Evolutionary conservation across 2,329 filamentous ascomycete species (phyloP).

Genomic region (Leptosphaerulina australis): DNA sequence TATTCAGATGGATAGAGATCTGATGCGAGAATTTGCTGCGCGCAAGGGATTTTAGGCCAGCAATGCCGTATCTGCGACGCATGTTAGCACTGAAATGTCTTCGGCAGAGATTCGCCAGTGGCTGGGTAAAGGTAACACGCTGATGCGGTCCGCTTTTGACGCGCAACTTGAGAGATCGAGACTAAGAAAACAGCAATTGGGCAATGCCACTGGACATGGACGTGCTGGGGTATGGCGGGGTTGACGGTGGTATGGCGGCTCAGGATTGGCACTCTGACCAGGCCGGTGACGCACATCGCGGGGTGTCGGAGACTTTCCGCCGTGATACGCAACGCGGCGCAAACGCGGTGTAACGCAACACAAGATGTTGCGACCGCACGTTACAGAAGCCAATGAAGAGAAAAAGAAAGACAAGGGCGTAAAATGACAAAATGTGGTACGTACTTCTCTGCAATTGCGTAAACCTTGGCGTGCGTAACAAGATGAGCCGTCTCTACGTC

Average conservation of each 20-base stretch:
- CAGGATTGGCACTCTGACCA: constrained; percentile 27
- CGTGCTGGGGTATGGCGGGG: constrained; percentile 11
- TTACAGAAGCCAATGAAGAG: constrained; percentile 21
- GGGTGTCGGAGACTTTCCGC: constrained; percentile 36
- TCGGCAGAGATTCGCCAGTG: constrained; percentile 12
- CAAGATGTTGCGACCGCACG: constrained; percentile 14
- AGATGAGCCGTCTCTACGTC: constrained; percentile 51
- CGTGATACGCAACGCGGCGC: constrained; percentile 25
- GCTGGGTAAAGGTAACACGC: constrained; percentile 18
- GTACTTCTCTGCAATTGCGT: constrained; percentile 58
- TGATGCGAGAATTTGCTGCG: constrained; percentile 55
- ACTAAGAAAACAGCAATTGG: constrained; percentile 25
- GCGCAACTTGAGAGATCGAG: constrained; percentile 15
- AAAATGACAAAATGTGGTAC: constrained; percentile 28
- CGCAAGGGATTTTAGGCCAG: constrained; percentile 54
- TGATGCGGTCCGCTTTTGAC: constrained; percentile 31
- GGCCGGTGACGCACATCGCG: constrained; percentile 38
- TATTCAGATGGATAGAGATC: constrained; percentile 52
- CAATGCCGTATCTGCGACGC: constrained; percentile 52
- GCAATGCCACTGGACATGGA: constrained; percentile 1
- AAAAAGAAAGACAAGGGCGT: constrained; percentile 20
- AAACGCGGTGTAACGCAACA: constrained; percentile 24
- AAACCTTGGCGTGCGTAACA: constrained; percentile 55
- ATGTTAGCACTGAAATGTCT: constrained; percentile 30
- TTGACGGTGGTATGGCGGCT: constrained; percentile 7